phyloP scores from a whole-genome alignment of 2,329 filamentous ascomycete species.

The Huntiella bhutanensis region DNA sequence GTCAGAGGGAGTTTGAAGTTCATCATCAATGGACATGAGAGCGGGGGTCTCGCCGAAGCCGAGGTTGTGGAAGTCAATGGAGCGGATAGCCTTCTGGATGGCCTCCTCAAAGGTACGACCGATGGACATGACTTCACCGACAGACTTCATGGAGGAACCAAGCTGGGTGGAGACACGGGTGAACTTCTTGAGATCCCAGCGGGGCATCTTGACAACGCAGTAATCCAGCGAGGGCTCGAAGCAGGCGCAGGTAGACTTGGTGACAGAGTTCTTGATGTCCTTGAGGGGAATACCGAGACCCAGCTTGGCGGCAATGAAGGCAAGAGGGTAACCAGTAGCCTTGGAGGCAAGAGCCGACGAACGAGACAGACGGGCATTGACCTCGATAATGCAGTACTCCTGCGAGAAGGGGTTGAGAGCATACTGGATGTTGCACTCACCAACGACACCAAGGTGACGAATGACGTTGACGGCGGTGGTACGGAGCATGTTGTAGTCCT shows the following conservation, averaged over 20 bases:
- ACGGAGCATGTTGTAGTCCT: slow-evolving; percentile 98
- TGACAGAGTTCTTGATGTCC: slow-evolving; percentile 91
- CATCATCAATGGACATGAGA: slow-evolving; percentile 87
- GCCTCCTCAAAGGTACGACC: slow-evolving; percentile 94
- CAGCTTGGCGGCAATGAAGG: slow-evolving; percentile 92
- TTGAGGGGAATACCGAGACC: slow-evolving; percentile 89
- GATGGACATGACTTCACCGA: slow-evolving; percentile 97
- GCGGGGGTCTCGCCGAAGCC: slow-evolving; percentile 78
- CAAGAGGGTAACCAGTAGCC: slow-evolving; percentile 87
- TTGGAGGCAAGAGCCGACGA: slow-evolving; percentile 94
- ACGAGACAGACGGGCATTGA: slow-evolving; percentile 88
- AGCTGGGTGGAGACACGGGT: slow-evolving; percentile 88
- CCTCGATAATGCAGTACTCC: slow-evolving; percentile 98
- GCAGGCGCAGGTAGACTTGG: slow-evolving; percentile 86
- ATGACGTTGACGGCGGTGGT: slow-evolving; percentile 96
- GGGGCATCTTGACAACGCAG: slow-evolving; percentile 94
- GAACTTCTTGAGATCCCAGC: slow-evolving; percentile 99
- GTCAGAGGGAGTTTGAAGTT: slow-evolving; percentile 92
- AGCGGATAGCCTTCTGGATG: slow-evolving; percentile 92
- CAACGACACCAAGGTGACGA: slow-evolving; percentile 87
- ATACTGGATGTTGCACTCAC: slow-evolving; percentile 98
- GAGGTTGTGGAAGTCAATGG: slow-evolving; percentile 86
- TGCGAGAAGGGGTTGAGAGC: slow-evolving; percentile 85
- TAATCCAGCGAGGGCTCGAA: slow-evolving; percentile 98
- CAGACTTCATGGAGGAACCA: slow-evolving; percentile 98